Conservation (phyloP, 345 rosid species). For the Streptanthus diversifolius region DNA sequence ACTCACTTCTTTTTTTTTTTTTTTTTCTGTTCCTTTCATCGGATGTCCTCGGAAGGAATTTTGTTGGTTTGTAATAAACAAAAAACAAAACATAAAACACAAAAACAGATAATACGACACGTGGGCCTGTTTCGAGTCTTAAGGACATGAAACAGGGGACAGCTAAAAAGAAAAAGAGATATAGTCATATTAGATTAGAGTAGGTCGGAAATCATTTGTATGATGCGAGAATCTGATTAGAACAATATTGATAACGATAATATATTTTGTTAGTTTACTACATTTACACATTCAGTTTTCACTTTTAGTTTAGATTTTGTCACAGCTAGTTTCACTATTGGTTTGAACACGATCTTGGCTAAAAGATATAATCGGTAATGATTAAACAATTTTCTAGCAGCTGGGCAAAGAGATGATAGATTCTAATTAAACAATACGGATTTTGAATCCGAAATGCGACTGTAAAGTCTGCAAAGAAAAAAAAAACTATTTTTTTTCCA, state of each 20-base stretch:
- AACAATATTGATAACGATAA: background rate
- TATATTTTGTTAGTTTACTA: too few species aligned
- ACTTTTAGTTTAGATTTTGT: background rate
- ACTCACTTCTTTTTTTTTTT: too few species aligned
- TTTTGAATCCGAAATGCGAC: constrained; percentile 17
- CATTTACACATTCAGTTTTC: background rate
- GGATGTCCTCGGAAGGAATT: background rate
- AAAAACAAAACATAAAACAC: background rate
- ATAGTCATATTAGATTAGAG: constrained; percentile 7
- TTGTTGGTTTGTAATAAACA: background rate
- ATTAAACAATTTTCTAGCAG: constrained; percentile 8
- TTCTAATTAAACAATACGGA: background rate
- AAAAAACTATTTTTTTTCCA: constrained; percentile 9
- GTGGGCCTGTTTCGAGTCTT: constrained; percentile 9
- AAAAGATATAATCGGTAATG: background rate
- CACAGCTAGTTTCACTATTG: background rate
- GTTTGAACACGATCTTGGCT: background rate
- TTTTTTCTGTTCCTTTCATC: background rate
- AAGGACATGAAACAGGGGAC: constrained; percentile 27
- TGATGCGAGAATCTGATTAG: background rate
- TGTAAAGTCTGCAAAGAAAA: constrained; percentile 23
- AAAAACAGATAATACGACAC: background rate
- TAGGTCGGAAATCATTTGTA: constrained; percentile 6
- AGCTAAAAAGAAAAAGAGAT: constrained; percentile 28
- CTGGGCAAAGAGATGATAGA: background rate